Evolutionary conservation across 768 basidiomycete genomes (phyloP).

Genomic region (Naganishia randhawae): DNA sequence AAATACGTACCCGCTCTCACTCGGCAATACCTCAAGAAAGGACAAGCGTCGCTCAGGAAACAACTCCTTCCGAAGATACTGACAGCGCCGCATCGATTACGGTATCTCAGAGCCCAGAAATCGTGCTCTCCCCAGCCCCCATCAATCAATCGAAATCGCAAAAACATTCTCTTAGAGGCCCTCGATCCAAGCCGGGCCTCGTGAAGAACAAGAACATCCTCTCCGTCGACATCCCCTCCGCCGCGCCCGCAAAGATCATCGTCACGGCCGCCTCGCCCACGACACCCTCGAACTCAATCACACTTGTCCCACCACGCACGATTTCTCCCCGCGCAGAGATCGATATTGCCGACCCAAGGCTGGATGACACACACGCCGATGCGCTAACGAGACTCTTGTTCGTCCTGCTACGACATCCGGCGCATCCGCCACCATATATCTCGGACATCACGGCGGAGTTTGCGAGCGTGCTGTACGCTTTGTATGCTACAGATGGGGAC

Average conservation of each 20-base stretch:
- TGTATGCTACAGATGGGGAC: constrained; percentile 27
- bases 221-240: constrained; percentile 5
- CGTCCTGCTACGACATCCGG: constrained; percentile 28
- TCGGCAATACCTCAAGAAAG: neutral
- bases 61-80: neutral
- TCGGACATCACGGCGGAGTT: constrained; percentile 29
- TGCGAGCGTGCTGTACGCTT: constrained; percentile 31
- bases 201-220: neutral
- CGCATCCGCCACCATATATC: constrained; percentile 28
- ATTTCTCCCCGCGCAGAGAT: constrained; percentile 19
- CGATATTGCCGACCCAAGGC: constrained; percentile 13
- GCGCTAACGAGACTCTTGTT: constrained; percentile 33
- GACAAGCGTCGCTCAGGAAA: neutral
- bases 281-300: constrained; percentile 29
- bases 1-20: neutral
- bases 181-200: neutral
- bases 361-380: constrained; percentile 35
- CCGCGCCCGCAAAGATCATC: neutral
- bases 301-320: constrained; percentile 34
- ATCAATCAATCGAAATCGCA: constrained; percentile 1
- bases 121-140: constrained; percentile 23
- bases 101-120: constrained; percentile 18
- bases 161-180: neutral
- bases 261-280: constrained; percentile 12
- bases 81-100: neutral